Percentiles rank a stretch among this genome's conserved stretches.
Evolutionary conservation across 2,329 filamentous ascomycete genomes (phyloP).

Genomic region (Monilinia fructigena): DNA sequence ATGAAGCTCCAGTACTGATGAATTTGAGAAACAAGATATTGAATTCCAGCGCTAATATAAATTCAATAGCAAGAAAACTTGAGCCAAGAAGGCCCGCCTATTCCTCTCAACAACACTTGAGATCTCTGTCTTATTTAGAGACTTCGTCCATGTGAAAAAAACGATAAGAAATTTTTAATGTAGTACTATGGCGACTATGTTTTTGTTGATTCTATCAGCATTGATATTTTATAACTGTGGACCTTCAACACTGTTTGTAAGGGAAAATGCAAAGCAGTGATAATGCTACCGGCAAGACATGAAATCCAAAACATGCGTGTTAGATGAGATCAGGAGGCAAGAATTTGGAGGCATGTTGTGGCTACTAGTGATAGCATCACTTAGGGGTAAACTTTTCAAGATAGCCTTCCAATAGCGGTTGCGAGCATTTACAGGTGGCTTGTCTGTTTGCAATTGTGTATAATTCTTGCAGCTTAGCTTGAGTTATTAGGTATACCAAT

Average conservation of each 20-base stretch:
- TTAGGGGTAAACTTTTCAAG: not conserved
- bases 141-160: not conserved
- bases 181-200: not conserved
- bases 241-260: not conserved
- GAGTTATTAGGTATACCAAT: not conserved
- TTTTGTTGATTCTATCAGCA: not conserved
- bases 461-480: not conserved
- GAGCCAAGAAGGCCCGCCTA: not conserved
- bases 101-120: not conserved
- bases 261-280: not conserved
- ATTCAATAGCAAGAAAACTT: not conserved
- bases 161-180: not conserved
- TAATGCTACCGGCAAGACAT: not conserved
- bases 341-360: not conserved
- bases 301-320: too few species aligned
- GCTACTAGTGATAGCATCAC: not conserved
- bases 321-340: too few species aligned
- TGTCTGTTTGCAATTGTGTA: not conserved
- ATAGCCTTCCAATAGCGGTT: not conserved
- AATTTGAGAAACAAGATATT: not conserved
- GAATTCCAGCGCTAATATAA: not conserved
- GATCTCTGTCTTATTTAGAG: not conserved
- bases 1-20: not conserved
- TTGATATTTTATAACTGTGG: not conserved
- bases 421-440: not conserved